phyloP scores from a whole-genome alignment of 2,329 filamentous ascomycete species.

The Paramyrothecium roridum region DNA sequence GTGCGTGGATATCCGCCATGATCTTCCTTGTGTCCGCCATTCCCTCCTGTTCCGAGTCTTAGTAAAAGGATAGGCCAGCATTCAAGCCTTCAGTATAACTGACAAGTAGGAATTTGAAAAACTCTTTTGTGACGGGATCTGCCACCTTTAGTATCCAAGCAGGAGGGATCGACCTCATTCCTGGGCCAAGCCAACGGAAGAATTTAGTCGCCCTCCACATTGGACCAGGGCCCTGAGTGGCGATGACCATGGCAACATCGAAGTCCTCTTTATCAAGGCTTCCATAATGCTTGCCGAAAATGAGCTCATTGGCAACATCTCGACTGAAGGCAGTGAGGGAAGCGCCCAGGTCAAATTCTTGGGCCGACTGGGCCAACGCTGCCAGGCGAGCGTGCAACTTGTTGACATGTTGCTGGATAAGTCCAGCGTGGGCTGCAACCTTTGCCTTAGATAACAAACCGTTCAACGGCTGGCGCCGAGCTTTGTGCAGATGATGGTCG shows the following conservation, averaged over 20 bases:
- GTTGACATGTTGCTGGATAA: background rate
- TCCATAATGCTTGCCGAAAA: conserved; percentile 9
- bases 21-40: background rate
- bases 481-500: background rate
- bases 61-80: background rate
- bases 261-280: conserved; percentile 11
- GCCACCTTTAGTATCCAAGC: background rate
- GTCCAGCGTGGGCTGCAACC: background rate
- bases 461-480: background rate
- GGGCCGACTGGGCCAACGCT: background rate
- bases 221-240: conserved; percentile 4
- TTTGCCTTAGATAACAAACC: background rate
- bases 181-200: conserved; percentile 3
- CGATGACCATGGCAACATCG: conserved; percentile 2
- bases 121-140: background rate
- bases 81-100: background rate
- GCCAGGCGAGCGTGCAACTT: background rate
- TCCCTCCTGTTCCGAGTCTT: background rate
- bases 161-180: conserved; percentile 9
- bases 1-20: background rate
- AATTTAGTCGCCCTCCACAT: conserved; percentile 9
- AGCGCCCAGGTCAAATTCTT: conserved; percentile 9
- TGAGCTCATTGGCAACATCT: conserved; percentile 10
- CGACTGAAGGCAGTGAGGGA: conserved; percentile 9
- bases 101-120: background rate